Conservation (phyloP, 208 protist genomes). For the Vickermania ingenoplastis region DNA sequence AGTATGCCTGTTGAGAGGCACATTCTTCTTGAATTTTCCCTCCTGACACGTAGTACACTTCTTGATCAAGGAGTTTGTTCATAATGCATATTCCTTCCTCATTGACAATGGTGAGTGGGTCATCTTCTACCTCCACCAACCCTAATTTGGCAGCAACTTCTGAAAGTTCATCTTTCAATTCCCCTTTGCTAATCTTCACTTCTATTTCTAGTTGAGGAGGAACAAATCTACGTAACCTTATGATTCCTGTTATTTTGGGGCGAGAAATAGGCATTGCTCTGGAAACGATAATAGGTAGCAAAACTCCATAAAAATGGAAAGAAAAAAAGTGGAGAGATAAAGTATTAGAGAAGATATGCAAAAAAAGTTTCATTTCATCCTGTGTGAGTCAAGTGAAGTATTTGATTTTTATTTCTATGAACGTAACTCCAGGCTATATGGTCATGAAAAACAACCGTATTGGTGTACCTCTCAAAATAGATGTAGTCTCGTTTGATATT, state of each 20-base stretch:
- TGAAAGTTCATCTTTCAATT: conserved; percentile 35
- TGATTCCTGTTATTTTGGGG: conserved; percentile 31
- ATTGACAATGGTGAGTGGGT: conserved; percentile 31
- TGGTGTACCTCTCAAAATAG: no score
- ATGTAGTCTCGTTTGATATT: no score
- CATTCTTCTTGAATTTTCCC: conserved; percentile 6
- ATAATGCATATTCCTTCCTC: conserved; percentile 49
- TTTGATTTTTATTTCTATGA: no score
- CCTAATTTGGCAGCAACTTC: conserved; percentile 32
- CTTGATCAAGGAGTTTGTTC: conserved; percentile 29
- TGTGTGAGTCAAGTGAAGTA: no score
- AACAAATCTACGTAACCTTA: conserved; percentile 39
- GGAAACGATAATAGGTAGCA: no score
- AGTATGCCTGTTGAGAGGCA: no score
- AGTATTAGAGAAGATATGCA: no score
- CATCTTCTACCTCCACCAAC: conserved; percentile 10
- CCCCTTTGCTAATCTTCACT: conserved; percentile 35
- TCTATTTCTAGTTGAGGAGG: conserved; percentile 33
- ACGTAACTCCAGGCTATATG: no score
- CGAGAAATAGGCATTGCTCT: conserved; percentile 15
- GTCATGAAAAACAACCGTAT: no score
- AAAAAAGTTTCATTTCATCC: no score
- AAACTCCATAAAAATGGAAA: no score
- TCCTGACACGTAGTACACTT: conserved; percentile 51
- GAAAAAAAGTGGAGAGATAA: no score